These are phyloP conservation scores for Tylopilus sp. DNA, from an alignment of 1,284 basidiomycete genomes.

Conservation along the genomic window DNA sequence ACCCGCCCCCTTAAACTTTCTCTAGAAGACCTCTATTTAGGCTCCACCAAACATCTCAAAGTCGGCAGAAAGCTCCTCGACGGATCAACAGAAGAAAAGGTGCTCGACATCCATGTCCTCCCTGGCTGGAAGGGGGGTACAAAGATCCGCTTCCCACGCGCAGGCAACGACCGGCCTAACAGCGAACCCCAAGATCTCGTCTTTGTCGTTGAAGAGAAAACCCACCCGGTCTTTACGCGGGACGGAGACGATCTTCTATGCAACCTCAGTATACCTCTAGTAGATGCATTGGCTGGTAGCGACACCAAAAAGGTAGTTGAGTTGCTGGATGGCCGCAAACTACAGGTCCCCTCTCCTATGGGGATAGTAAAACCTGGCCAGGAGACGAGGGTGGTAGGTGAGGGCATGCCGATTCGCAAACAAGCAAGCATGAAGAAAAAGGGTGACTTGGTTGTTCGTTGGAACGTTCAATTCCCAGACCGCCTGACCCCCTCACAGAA, in stretches of 20 bases:
- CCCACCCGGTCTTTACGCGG: conserved; percentile 70
- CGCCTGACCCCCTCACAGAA: conserved; percentile 71
- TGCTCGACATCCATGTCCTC: conserved; percentile 84
- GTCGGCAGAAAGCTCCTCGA: conserved; percentile 72
- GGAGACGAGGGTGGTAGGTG: conserved; percentile 65
- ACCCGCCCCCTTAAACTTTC: conserved; percentile 83
- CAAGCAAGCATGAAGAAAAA: conserved; percentile 67
- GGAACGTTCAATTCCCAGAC: conserved; percentile 84
- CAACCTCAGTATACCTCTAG: conserved; percentile 65
- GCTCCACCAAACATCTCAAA: conserved; percentile 87
- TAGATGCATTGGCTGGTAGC: conserved; percentile 75
- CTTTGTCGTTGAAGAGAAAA: conserved; percentile 91
- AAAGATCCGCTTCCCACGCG: conserved; percentile 83
- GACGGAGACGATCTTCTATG: conserved; percentile 79
- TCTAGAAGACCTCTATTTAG: conserved; percentile 88
- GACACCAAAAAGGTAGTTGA: conserved; percentile 55
- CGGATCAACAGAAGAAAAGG: conserved; percentile 84
- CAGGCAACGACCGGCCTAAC: conserved; percentile 78
- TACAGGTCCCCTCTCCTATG: conserved; percentile 64
- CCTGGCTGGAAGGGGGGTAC: conserved; percentile 89
- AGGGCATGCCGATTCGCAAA: conserved; percentile 92
- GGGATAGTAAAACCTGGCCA: conserved; percentile 79
- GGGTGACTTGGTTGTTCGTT: conserved; percentile 80
- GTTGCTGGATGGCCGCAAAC: conserved; percentile 73
- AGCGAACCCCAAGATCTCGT: conserved; percentile 83